Base-by-base conservation (phyloP, 2,329 filamentous ascomycete genomes). In the Ophiosphaerella herpotricha region DNA sequence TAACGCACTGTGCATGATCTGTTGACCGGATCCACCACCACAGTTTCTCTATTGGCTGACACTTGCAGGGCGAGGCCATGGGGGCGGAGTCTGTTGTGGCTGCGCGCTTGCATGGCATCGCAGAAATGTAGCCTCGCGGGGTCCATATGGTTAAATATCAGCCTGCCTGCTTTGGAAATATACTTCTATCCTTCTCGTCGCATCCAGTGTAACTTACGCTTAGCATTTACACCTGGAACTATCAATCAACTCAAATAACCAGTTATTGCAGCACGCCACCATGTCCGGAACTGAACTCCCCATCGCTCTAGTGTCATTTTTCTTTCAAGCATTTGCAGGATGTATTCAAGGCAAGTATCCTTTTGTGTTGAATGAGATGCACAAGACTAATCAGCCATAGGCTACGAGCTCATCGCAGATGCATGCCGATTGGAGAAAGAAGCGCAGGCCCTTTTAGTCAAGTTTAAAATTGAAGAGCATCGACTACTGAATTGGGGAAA, bases 401-500 rank as follows among this genome's bases (percentile, higher is more conserved):
- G 71, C 26, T 74, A 74, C 44, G 63, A 75, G 49, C 52, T 75
- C 29, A 69, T 75, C 7, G 57, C 67, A 0, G 73, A 75, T 46
- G 72, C 71, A 7, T 66, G 63, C n/a, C 57, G 63, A 32, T 62
- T 71, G 52, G 60, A 65, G 5, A 48, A 57, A 5, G 62, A 71
- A 24, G 71, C 57, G 42, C 62, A 74, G 39, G 63, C 68, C 41
- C 57, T 74, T 11, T 60, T 70, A 1, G 61, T 74, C n/a, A 68
- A 70, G 16, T 52, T 75, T 23, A 72, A 70, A 43, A 64, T 70
- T 5, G 72, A 75, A 44, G 65, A 75, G 46, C 61, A 68, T n/a
- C 66, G 72, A 18, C 59, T 75, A 7, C 47, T 75, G 9, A 63
- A 75, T 24, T 75, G 73, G 73, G 72, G 66, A 7, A 60, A 68